Conservation (phyloP, 2,329 filamentous ascomycete genomes). For the Diaporthe australafricana region DNA sequence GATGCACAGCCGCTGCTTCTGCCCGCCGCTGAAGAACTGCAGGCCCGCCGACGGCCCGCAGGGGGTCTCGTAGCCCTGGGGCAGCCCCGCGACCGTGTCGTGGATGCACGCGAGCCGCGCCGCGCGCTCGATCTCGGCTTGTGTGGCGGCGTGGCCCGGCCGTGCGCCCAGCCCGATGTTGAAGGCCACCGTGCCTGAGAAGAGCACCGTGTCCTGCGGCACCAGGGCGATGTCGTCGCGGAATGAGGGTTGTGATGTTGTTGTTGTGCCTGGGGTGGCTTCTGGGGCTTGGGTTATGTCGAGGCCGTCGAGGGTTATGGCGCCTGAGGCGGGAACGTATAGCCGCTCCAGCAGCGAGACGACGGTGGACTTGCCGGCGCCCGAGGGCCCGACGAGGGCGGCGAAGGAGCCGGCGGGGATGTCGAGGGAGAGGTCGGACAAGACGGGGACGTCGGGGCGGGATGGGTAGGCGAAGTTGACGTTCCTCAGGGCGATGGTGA, state of each 20-base stretch:
- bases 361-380: conserved; percentile 76
- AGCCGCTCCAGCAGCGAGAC: conserved; percentile 66
- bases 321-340: conserved; percentile 56
- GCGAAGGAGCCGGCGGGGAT: conserved; percentile 71
- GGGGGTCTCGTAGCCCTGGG: conserved; percentile 74
- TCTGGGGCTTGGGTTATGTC: conserved; percentile 57
- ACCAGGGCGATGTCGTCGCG: conserved; percentile 66
- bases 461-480: conserved; percentile 76
- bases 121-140: conserved; percentile 73
- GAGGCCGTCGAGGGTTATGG: conserved; percentile 57
- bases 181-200: conserved; percentile 66
- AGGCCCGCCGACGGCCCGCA: conserved; percentile 79
- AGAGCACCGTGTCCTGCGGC: conserved; percentile 68
- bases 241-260: conserved; percentile 51
- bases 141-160: conserved; percentile 64
- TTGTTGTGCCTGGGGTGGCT: conserved; percentile 50
- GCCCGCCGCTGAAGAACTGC: conserved; percentile 75
- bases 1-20: conserved; percentile 82
- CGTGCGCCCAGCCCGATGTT: conserved; percentile 67
- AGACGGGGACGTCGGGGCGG: conserved; percentile 67
- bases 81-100: conserved; percentile 72
- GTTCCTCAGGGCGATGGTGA: conserved; percentile 65
- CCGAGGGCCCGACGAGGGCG: conserved; percentile 74
- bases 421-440: conserved; percentile 66
- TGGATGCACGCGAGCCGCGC: conserved; percentile 78